Base-by-base conservation (phyloP, 257 asterid genomes). In the Apocynum venetum region DNA sequence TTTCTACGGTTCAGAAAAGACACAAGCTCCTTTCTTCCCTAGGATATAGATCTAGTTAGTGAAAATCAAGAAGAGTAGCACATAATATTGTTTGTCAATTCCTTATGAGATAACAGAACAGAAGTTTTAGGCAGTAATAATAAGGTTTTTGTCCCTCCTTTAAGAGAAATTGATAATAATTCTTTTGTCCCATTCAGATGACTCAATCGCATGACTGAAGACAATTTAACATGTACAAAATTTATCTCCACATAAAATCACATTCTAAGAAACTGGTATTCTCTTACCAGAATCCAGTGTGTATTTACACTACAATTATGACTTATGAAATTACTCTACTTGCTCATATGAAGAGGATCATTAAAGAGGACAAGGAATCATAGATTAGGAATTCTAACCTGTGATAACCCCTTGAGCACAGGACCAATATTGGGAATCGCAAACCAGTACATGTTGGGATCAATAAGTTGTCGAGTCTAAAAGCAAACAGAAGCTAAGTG, bases 21-120 rank as follows among this genome's bases (percentile, higher is more conserved):
- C 82, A 95, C n/a, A 70, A 95, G 89, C 88, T 95, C 98, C 84
- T 95, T 88, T 82, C 99, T 88, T 82, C 99, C 99, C 99, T 95
- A 74, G 56, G 53, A 77, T 36, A 60, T 78, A 38, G 76, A 82
- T 51, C 76, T 71, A 60, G 74, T 76, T 56, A 64, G 38, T 64
- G 46, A 51, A 46, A 72, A 65, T 66, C 31, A 73, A 14, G 59
- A 25, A 20, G 65, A 48, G 47, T 49, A 48, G 12, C 4, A 8
- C 20, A 65, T 41, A 44, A 57, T 43, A 43, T 43, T 41, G 52
- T 41, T 53, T 9, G 4, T 75, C 2, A 38, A 3, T 25, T 25
- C 47, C 5, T 6, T 36, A 31, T 10, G 25, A 47, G 36, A 76
- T 49, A 20, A 38, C 36, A 64, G 47, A 38, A 3, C 11, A 66